These are phyloP conservation scores for Baudoinia panamericana DNA, from an alignment of 495 filamentous ascomycete species.

Conservation along the genomic window DNA sequence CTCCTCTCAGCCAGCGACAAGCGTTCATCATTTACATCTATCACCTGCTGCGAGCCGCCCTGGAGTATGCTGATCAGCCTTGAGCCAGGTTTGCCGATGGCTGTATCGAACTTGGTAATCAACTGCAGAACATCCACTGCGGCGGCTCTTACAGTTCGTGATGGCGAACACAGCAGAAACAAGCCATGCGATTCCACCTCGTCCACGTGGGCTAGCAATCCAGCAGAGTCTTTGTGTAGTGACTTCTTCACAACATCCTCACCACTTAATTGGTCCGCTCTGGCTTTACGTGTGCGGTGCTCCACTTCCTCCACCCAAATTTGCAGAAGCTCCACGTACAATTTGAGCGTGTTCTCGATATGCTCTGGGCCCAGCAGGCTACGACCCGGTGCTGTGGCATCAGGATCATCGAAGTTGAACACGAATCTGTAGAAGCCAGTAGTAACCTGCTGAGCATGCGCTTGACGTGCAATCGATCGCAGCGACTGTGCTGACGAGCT, in stretches of 20 bases:
- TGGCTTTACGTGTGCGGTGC: conserved; percentile 63
- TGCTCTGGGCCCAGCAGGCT: conserved; percentile 91
- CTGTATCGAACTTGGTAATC: conserved; percentile 86
- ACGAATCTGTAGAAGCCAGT: conserved; percentile 95
- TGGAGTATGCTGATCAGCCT: conserved; percentile 86
- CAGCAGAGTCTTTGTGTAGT: conserved; percentile 73
- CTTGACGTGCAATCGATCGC: conserved; percentile 88
- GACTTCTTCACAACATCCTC: conserved; percentile 42
- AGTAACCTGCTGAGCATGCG: conserved; percentile 87
- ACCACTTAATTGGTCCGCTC: conserved; percentile 47
- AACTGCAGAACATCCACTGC: conserved; percentile 84
- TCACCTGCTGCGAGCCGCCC: conserved; percentile 71
- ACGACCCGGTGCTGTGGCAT: conserved; percentile 94
- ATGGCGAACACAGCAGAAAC: conserved; percentile 98
- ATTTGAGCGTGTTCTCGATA: conserved; percentile 80
- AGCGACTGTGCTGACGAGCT: conserved; percentile 81
- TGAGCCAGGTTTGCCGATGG: conserved; percentile 57
- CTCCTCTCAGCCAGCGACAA: conserved; percentile 86
- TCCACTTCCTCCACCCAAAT: conserved; percentile 98
- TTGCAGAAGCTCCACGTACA: conserved; percentile 85
- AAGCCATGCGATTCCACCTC: conserved; percentile 93
- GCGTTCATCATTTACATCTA: conserved; percentile 86
- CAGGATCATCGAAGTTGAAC: conserved; percentile 93
- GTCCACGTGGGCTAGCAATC: conserved; percentile 81
- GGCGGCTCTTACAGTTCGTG: conserved; percentile 71